Base-by-base conservation (phyloP, 2,329 filamentous ascomycete genomes). In the Pleurostoma richardsiae region DNA sequence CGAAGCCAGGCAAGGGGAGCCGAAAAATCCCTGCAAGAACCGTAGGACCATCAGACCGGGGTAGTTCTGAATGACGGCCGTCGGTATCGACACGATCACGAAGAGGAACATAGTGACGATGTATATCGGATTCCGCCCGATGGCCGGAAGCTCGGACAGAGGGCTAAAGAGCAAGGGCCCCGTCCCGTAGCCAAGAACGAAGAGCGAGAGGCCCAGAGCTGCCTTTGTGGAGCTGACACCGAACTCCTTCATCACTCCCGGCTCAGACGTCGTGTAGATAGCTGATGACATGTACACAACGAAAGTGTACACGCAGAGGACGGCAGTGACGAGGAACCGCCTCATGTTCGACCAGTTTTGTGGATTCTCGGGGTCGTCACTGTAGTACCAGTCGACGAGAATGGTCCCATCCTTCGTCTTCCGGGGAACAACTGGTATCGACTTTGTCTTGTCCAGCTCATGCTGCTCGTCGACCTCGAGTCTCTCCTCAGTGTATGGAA, bases 91-190 rank as follows among this genome's bases (percentile, higher is more conserved):
- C 8, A 89, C 63, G 50, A 88, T 74, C 42, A 85, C 79, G 59
- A 88, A 89, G 29, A 88, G 67, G 48, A 77, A 76, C 67, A 88
- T 84, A 7, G 83, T 84, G 53, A 78, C 60, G 33, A 86, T 76
- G 62, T 89, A 89, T 5, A 85, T 77, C 0, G 80, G 79, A 55
- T 83, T 88, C 5, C 85, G 73, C 3, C 86, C 80, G 45, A 83
- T 70, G 31, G 67, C 51, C 0, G 80, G 79, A 10, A 85, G 73
- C 57, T 85, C 82, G 40, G 68, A 73, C 33, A 84, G 56, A 0
- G 81, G 81, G 2, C 73, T 74, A 61, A 75, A 82, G 30, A 84
- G 50, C 47, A 83, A 59, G 2, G 79, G 77, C 0, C 79, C 59
- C 29, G 62, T 10, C 19, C 65, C 58, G 51, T 62, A 56, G 42